phyloP scores from a whole-genome alignment of 176 grass and related monocot species.

The Aegilops speltoides region DNA sequence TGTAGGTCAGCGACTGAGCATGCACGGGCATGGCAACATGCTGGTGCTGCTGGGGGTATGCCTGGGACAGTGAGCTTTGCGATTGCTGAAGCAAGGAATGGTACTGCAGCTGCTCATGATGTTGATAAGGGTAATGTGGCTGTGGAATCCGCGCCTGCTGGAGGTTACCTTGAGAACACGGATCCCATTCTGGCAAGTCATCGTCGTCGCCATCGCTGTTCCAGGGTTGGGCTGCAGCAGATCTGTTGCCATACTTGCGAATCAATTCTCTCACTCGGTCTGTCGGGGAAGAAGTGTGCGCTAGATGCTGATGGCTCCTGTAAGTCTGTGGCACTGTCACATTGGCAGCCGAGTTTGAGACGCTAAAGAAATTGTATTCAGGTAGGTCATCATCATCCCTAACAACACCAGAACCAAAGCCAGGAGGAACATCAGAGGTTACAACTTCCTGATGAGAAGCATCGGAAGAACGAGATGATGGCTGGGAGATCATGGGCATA shows the following conservation, averaged over 20 bases:
- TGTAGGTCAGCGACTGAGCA: neutral
- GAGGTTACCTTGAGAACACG: constrained; percentile 21
- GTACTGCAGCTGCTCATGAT: neutral
- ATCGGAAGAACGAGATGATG: neutral
- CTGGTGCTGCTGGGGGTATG: neutral
- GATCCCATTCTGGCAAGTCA: constrained; percentile 59
- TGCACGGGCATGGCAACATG: neutral
- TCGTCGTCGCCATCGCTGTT: constrained; percentile 22
- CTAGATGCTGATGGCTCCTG: neutral
- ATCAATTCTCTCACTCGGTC: constrained; percentile 26
- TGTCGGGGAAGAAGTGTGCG: neutral
- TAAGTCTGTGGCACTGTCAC: neutral
- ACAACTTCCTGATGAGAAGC: constrained; percentile 31
- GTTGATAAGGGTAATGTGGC: neutral
- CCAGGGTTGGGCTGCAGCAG: constrained; percentile 39
- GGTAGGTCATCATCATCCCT: constrained; percentile 63
- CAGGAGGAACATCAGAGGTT: constrained; percentile 43
- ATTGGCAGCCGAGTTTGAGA: constrained; percentile 22
- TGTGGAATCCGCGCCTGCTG: constrained; percentile 14
- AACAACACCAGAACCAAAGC: constrained; percentile 40
- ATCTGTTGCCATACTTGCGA: constrained; percentile 44
- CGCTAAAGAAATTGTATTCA: constrained; percentile 49
- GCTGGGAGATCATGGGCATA: neutral
- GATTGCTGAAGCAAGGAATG: constrained; percentile 7
- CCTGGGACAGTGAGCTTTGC: neutral